These are phyloP conservation scores for Fusarium pseudocircinatum DNA, from an alignment of 2,329 filamentous ascomycete genomes.

Conservation along the genomic window DNA sequence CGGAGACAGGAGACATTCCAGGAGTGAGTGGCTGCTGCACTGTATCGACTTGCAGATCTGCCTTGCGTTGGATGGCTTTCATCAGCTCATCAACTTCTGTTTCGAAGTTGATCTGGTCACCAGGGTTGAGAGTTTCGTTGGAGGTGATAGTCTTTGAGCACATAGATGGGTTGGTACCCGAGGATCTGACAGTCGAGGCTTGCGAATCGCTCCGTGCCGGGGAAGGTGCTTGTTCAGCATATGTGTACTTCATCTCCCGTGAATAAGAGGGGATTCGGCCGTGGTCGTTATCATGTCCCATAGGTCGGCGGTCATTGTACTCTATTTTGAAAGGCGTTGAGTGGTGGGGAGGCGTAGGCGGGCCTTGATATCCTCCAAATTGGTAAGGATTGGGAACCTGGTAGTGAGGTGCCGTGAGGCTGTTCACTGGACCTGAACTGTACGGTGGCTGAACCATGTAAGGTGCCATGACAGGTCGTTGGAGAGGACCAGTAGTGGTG, in stretches of 20 bases:
- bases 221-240: conserved; percentile 48
- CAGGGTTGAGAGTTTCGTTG: conserved; percentile 58
- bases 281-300: conserved; percentile 38
- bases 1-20: conserved; percentile 40
- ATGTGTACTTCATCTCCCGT: conserved; percentile 43
- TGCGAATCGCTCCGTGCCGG: conserved; percentile 49
- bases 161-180: conserved; percentile 42
- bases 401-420: conserved; percentile 55
- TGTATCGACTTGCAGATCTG: conserved; percentile 50
- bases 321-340: conserved; percentile 48
- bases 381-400: conserved; percentile 54
- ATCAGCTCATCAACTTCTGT: conserved; percentile 89
- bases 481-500: conserved; percentile 50
- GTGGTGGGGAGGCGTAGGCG: conserved; percentile 47
- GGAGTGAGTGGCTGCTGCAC: conserved; percentile 42
- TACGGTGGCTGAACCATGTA: conserved; percentile 60
- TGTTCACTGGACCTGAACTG: conserved; percentile 54
- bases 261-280: conserved; percentile 38
- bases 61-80: conserved; percentile 83
- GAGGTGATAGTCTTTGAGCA: conserved; percentile 54
- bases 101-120: conserved; percentile 70
- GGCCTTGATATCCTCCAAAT: conserved; percentile 56
- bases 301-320: conserved; percentile 45
- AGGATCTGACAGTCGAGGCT: conserved; percentile 40
- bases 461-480: conserved; percentile 55